phyloP scores from a whole-genome alignment of 108 stramenopile genomes.

The Hondaea fermentalgiana region DNA sequence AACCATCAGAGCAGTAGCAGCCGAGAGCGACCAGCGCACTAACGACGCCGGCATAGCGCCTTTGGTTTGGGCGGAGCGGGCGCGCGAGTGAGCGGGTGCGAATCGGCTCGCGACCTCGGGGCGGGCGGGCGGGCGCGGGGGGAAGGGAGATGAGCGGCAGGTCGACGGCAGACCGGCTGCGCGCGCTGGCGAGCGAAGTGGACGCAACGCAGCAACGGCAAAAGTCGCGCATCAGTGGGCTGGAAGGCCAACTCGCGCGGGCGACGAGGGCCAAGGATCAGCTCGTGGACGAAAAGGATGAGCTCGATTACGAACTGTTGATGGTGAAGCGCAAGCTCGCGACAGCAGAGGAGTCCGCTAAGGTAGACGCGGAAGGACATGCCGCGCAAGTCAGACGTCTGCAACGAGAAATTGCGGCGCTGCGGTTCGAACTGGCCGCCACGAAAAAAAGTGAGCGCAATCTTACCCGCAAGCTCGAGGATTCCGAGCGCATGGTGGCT shows the following conservation, averaged over 20 bases:
- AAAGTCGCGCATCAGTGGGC: neutral
- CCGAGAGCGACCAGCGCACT: no score
- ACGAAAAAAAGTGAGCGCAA: neutral
- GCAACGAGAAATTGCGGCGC: neutral
- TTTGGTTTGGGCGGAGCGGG: no score
- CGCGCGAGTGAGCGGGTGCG: no score
- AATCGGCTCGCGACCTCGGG: no score
- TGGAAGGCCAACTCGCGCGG: neutral
- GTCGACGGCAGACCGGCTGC: neutral
- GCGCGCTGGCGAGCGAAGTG: neutral
- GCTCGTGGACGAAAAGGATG: neutral
- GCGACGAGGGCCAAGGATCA: neutral
- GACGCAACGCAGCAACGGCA: neutral
- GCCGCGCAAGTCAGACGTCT: neutral
- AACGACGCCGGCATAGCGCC: no score
- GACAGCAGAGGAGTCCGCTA: neutral
- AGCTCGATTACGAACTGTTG: neutral
- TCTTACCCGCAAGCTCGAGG: no score
- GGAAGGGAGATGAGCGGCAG: neutral
- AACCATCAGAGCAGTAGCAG: no score
- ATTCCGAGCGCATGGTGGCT: no score
- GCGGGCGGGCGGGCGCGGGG: no score
- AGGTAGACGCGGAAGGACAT: neutral
- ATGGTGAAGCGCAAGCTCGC: neutral
- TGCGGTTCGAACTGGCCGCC: neutral